Conservation (phyloP, 306 rosid species). For the Vigna trinervia region DNA sequence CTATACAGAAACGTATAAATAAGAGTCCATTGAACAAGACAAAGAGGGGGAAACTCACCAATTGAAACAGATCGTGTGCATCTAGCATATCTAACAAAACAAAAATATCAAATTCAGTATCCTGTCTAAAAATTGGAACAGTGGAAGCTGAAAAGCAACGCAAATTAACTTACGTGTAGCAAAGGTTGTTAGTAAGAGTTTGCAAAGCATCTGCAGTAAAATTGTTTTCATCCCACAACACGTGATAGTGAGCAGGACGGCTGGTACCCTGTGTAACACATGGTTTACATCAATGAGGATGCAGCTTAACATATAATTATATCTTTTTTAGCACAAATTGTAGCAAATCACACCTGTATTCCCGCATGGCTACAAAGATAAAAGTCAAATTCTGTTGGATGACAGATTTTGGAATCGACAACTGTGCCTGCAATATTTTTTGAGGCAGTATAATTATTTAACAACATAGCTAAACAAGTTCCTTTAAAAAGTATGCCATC, state of each 20-base stretch:
- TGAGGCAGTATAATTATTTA: not conserved
- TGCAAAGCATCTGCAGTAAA: slow-evolving; percentile 93
- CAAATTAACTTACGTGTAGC: slow-evolving; percentile 80
- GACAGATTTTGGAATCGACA: slow-evolving; percentile 96
- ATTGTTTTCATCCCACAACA: slow-evolving; percentile 92
- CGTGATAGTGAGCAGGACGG: slow-evolving; percentile 98
- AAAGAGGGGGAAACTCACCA: slow-evolving; percentile 55
- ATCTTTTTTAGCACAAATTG: not conserved
- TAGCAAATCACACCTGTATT: slow-evolving; percentile 74
- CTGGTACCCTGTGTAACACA: slow-evolving; percentile 84
- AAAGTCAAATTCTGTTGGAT: slow-evolving; percentile 93
- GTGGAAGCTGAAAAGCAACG: not conserved
- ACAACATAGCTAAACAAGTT: slow-evolving; percentile 15
- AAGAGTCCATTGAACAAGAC: not conserved
- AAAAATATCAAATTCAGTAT: not conserved
- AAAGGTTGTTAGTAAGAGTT: slow-evolving; percentile 81
- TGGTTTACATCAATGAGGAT: not conserved
- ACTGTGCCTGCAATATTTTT: slow-evolving; percentile 77
- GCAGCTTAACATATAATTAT: not conserved
- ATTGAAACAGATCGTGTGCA: slow-evolving; percentile 95
- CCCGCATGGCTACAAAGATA: slow-evolving; percentile 98
- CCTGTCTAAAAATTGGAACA: not conserved
- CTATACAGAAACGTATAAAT: not conserved
- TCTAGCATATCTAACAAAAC: slow-evolving; percentile 77
- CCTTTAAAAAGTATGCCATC: not conserved